A percentile compares a stretch with the other conserved stretches of the same genome.
These are phyloP conservation scores for Coemansia sp. DNA, from an alignment of 192 early-diverging fungal species.

Conservation along the genomic window DNA sequence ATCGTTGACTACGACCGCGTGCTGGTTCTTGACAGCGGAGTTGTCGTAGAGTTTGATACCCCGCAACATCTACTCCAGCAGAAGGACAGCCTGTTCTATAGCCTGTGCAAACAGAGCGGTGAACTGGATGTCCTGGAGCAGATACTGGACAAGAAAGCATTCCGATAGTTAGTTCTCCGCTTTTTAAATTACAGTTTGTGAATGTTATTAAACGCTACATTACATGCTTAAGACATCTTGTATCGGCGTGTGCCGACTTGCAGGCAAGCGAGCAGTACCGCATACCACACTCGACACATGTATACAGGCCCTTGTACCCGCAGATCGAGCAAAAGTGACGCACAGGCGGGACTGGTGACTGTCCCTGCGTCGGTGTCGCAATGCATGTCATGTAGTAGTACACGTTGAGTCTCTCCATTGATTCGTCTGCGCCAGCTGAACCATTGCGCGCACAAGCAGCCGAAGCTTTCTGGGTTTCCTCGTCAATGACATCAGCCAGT, in stretches of 20 bases:
- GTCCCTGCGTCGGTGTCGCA: constrained; percentile 35
- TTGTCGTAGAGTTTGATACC: constrained; percentile 76
- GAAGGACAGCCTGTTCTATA: constrained; percentile 61
- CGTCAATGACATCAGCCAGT: constrained; percentile 28
- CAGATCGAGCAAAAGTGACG: constrained; percentile 68
- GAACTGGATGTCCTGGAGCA: constrained; percentile 56
- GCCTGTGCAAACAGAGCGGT: constrained; percentile 75
- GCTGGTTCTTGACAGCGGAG: constrained; percentile 76
- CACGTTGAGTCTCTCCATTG: neutral
- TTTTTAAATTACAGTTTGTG: neutral
- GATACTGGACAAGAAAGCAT: neutral
- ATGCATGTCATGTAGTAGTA: constrained; percentile 28
- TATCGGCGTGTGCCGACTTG: constrained; percentile 60
- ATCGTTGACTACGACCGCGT: constrained; percentile 83
- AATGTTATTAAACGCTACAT: neutral
- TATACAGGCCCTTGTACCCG: constrained; percentile 62
- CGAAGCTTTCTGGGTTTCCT: constrained; percentile 2
- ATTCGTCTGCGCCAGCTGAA: neutral
- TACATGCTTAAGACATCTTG: constrained; percentile 57
- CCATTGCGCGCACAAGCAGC: neutral
- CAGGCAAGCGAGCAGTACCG: constrained; percentile 64
- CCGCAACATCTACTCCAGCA: constrained; percentile 68
- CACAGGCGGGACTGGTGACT: constrained; percentile 34
- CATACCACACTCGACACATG: constrained; percentile 66
- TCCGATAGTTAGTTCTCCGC: neutral